Conservation (phyloP, 2,329 filamentous ascomycete species). For the Grosmannia clavigera region DNA sequence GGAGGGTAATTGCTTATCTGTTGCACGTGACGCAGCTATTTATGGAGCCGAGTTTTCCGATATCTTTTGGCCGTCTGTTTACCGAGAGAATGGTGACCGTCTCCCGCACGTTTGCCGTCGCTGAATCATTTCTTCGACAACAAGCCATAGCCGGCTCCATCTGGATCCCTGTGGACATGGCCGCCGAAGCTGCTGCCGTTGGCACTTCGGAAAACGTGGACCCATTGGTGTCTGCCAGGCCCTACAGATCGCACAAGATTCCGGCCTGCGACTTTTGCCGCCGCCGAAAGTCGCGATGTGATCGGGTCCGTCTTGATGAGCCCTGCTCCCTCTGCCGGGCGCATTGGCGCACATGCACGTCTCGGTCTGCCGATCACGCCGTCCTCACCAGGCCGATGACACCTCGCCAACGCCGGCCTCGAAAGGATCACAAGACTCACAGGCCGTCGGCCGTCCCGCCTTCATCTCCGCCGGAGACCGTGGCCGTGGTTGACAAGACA, state of each 20-base stretch:
- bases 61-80: neutral
- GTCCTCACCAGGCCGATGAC: neutral
- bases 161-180: neutral
- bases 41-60: neutral
- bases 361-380: neutral
- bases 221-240: neutral
- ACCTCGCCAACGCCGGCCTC: neutral
- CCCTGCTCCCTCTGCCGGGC: constrained; percentile 29
- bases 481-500: neutral
- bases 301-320: neutral
- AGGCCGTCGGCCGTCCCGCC: neutral
- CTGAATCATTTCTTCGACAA: neutral
- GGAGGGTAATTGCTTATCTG: neutral
- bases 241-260: constrained; percentile 13
- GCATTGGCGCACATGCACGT: constrained; percentile 15
- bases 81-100: neutral
- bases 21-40: neutral
- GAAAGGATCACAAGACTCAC: neutral
- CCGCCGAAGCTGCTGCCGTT: neutral
- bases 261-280: constrained; percentile 5
- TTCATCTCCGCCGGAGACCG: neutral
- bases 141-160: neutral
- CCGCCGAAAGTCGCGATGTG: constrained; percentile 3
- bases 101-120: neutral
- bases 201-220: neutral